These are phyloP conservation scores for Paratrimastix pyriformis DNA, from an alignment of 78 protist genomes.

Conservation along the genomic window DNA sequence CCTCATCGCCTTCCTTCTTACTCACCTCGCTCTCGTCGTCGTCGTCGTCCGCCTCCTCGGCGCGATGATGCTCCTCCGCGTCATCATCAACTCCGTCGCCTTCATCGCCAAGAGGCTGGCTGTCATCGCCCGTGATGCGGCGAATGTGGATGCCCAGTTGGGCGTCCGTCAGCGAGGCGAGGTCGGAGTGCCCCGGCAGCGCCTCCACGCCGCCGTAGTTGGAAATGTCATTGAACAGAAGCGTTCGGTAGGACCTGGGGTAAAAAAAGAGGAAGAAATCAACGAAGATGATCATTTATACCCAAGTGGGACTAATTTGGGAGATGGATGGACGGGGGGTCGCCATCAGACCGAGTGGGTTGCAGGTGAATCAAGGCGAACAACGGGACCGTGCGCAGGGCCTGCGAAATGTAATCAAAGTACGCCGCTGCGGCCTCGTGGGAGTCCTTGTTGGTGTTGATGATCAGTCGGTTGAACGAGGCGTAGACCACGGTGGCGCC, in stretches of 20 bases:
- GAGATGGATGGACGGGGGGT: too few species aligned
- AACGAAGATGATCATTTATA: neutral
- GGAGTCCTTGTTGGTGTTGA: neutral
- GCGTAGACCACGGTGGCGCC: constrained; percentile 63
- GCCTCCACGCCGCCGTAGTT: constrained; percentile 52
- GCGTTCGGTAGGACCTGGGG: too few species aligned
- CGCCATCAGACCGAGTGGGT: too few species aligned
- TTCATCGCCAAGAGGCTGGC: neutral
- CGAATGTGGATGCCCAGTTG: neutral
- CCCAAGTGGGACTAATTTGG: neutral
- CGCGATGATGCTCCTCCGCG: neutral
- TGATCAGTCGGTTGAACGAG: constrained; percentile 24
- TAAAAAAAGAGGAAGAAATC: neutral
- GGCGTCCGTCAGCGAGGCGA: neutral
- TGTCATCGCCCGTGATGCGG: neutral
- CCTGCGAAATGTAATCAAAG: neutral
- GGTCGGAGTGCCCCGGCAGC: neutral
- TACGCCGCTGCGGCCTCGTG: neutral
- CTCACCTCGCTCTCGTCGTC: neutral
- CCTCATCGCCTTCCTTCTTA: too few species aligned
- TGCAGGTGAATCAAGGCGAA: neutral
- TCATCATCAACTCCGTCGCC: neutral
- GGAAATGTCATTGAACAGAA: constrained; percentile 54
- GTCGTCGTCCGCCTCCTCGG: neutral
- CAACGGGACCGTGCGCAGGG: neutral